These are phyloP conservation scores for Fusarium avenaceum DNA, from an alignment of 2,329 filamentous ascomycete genomes.

Conservation along the genomic window DNA sequence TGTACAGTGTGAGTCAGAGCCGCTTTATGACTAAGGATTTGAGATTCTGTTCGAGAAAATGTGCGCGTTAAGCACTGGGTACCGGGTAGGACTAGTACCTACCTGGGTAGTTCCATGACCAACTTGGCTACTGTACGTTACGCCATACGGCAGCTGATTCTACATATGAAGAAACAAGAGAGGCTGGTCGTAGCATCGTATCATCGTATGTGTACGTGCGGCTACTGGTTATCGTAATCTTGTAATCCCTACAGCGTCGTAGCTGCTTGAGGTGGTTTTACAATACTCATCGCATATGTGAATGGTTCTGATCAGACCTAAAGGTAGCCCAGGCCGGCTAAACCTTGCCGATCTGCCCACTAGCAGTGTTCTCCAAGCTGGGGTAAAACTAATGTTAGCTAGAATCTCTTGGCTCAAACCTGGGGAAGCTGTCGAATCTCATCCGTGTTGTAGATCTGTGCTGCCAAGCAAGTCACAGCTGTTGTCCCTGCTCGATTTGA, in stretches of 20 bases:
- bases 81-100: neutral
- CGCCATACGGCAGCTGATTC: too few species aligned
- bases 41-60: neutral
- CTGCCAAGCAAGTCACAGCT: slow-evolving; percentile 16
- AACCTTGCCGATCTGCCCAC: slow-evolving; percentile 7
- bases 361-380: slow-evolving; percentile 1
- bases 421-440: slow-evolving; percentile 8
- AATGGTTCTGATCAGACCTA: neutral
- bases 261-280: neutral
- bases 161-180: too few species aligned
- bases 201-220: too few species aligned
- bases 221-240: neutral
- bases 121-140: too few species aligned
- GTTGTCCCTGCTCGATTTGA: neutral
- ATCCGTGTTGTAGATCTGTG: slow-evolving; percentile 21
- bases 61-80: neutral
- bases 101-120: too few species aligned
- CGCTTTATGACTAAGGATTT: slow-evolving; percentile 2
- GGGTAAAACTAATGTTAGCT: slow-evolving; percentile 14
- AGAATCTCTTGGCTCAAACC: slow-evolving; percentile 8
- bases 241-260: neutral
- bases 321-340: neutral
- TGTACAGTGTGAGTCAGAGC: slow-evolving; percentile 23
- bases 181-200: too few species aligned
- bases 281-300: neutral